Base-by-base conservation (phyloP, 1,284 basidiomycete genomes). In the Tilletia caries region DNA sequence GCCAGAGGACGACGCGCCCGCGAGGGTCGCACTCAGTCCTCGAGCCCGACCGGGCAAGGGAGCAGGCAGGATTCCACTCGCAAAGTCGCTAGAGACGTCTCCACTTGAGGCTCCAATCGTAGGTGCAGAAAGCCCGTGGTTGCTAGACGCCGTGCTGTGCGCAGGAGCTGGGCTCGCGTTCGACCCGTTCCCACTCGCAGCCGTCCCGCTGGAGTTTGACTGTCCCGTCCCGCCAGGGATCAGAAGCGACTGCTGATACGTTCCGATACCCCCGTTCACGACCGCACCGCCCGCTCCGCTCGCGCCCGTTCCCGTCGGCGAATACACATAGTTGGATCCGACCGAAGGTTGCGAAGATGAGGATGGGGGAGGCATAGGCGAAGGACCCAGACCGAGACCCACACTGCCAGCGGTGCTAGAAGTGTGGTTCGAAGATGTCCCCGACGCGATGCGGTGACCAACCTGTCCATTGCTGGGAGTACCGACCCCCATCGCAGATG, bases 11-110 rank as follows among this genome's bases (percentile, higher is more conserved):
- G 58, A 34, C 29, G 58, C 58, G 32, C 58, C 33, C 27, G 58
- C 58, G 15, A 62, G 33, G 13, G 32, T 33, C 29, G 58, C 58
- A 29, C 58, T 62, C 58, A 62, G 33, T 29, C 58, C 58, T 3
- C 58, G 58, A n/a, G 58, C 58, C 32, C 58, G 58, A 34, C 58
- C 58, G 4, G 58, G 58, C n/a, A 32, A 18, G 20, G 58, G 58
- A 33, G 58, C 58, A 33, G 58, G 58, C 32, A 62, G n/a, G 12
- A 62, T 62, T 15, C 58, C 58, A 34, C 58, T 62, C 58, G 58
- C 58, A 62, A 62, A 62, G 58, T 62, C 58, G 32, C n/a, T 33
- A 27, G 58, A 62, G 32, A 62, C 58, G 58, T 62, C 58, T 23
- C 58, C 58, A 4, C 29, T 29, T 23, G 32, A 15, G 10, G 15